Evolutionary conservation across 345 rosid species (phyloP), one percentile per base, ranked within the genome.

Genomic region (Citrus sp.): DNA sequence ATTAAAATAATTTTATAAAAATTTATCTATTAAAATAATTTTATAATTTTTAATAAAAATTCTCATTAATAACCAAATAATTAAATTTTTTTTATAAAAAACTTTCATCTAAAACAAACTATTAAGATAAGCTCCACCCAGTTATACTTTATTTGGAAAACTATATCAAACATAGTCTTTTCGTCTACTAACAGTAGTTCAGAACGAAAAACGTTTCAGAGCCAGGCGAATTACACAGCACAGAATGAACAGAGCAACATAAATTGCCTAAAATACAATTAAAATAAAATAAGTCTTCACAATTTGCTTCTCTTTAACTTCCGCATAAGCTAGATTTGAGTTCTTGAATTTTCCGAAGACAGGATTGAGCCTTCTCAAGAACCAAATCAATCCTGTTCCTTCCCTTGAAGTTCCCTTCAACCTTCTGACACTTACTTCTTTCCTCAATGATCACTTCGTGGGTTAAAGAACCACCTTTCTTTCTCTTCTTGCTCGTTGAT

Each of bases 301-400:
- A 28, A 62, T 62, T 62, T 28, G 1, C 18, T 62, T 27, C 30
- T 14, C 21, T 69, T 9, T 1, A n/a, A n/a, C 22, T 68, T 40
- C 55, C 6, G 3, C 58, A 70, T 46, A 70, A 70, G n/a, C 58
- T 70, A 38, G 73, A 42, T 70, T 70, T 70, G 2, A 70, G n/a
- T 46, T 70, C 34, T 34, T 70, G 58, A 70, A 70, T 46, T 27
- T 70, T 70, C 58, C 9, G 34, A 1, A 70, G 58, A 27, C 73
- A 69, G 49, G 58, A 46, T 42, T 70, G 73, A 42, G 73, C 73
- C 21, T 16, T 69, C 73, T 42, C 73, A 46, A 69, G 73, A 42
- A 69, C 73, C 22, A 25, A 69, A 69, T 69, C 73, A 46, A 46
- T 69, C 37, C 59, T 69, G 3, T 69, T 13, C 37, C 73, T 69